Base-by-base conservation (phyloP, 306 rosid genomes). In the Prunus davidiana region DNA sequence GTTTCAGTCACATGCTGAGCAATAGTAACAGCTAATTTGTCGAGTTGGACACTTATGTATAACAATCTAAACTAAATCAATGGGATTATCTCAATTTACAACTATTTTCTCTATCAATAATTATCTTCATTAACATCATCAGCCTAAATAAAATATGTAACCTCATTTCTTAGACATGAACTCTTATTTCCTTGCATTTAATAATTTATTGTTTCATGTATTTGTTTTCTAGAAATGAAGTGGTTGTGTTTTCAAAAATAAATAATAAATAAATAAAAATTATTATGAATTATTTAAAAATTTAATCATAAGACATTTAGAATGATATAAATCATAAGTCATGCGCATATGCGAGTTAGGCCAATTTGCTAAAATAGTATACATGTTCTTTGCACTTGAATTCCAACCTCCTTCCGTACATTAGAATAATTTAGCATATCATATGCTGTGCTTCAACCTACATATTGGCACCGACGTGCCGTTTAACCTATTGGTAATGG, bases 291-390 rank as follows among this genome's bases (percentile, higher is more conserved):
- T 6, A 58, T 10, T 62, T 3, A 8, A 62, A 12, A 8, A 14
- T 28, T 63, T 34, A 34, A 1, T 34, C 38, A 0, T 34, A 34
- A 1, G 38, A 34, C 1, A 34, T 34, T 34, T 34, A 34, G 8
- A 8, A 34, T 34, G 41, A 5, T 34, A 34, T 34, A 5, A 34
- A 34, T 34, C 8, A 34, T 34, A 34, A 34, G 8, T 5, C 8
- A 34, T 34, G 8, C 8, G 41, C 41, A 34, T 5, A 34, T 34
- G 8, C 8, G 0, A 2, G 0, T 34, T 34, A 34, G 2, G 2
- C 8, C 8, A 34, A 0, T 34, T 34, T 34, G 0, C 8, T 5
- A 34, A 1, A 0, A 8, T 8, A 5, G 0, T 34, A 1, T 34
- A 6, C 41, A 0, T 6, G 2, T 34, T 5, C 38, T 6, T 32